Evolutionary conservation across 441 rosid genomes (phyloP), one percentile per base, ranked within the genome.

Genomic region (Gossypium gossypioides): DNA sequence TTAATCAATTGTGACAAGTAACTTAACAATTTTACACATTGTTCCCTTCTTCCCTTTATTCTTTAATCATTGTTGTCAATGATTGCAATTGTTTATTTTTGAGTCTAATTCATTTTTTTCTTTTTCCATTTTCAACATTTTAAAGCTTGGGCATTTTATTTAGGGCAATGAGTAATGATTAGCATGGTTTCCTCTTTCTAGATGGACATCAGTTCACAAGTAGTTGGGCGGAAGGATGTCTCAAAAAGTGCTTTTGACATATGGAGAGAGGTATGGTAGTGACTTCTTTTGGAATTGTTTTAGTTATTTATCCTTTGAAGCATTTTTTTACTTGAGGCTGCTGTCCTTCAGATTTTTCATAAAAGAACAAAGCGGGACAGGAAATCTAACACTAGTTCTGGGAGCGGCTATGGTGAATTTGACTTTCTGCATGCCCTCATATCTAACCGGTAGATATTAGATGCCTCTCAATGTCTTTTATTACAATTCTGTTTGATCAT

Each of bases 201-300:
- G 98, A 74, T 87, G 78, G 94, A 89, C 73, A 84, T 96, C 74
- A 83, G 90, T 71, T 86, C 99, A 80, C 98, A 93, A 83, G 91
- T 93, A 76, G 88, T 93, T 81, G 98, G 98, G 72, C 86, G 83
- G 66, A 96, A 96, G 86, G 98, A 96, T 80, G 79, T 91, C 77
- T 91, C 94, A 72, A 89, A 85, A 81, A 86, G 86, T 84, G 81
- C 87, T 72, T 96, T 90, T 84, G 97, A 96, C 73, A 80, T 96
- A 79, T 96, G 98, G 99, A 96, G 90, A 83, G 99, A 93, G 98
- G 99, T 93, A 78, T 67, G 32, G 60, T 40, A 27, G 72, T 72
- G 57, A 51, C 50, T 44, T 77, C 44, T 25, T 68, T 73, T 72
- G 29, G 46, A 68, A 57, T 71, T 55, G 57, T 68, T 24, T 56